Evolutionary conservation across 2,329 filamentous ascomycete genomes (phyloP).

Genomic region (Sporothrix schenckii): DNA sequence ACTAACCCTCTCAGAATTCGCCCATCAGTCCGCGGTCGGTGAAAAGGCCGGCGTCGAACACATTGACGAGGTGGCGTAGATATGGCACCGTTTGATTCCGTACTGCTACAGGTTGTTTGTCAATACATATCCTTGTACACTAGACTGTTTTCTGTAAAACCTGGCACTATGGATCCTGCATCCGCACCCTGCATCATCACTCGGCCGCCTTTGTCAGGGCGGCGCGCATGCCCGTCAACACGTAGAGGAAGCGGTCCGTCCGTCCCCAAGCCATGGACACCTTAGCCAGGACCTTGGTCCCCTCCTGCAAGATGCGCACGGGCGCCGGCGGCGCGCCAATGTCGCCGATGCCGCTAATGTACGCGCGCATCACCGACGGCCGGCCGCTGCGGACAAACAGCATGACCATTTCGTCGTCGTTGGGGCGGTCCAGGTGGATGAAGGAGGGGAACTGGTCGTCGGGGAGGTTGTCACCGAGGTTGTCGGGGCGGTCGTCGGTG

Average conservation of each 20-base stretch:
- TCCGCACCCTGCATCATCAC: neutral
- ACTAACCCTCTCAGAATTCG: conserved; percentile 10
- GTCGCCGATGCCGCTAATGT: conserved; percentile 19
- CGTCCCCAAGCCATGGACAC: conserved; percentile 17
- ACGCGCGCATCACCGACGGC: conserved; percentile 6
- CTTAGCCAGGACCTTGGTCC: neutral
- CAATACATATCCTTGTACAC: neutral
- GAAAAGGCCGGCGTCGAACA: conserved; percentile 16
- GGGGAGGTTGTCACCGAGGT: too few relatives aligned
- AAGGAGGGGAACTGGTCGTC: conserved; percentile 4
- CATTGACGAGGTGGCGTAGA: conserved; percentile 7
- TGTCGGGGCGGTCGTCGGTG: too few relatives aligned
- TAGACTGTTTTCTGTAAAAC: neutral
- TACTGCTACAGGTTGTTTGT: neutral
- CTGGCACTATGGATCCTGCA: neutral
- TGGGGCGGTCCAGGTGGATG: conserved; percentile 12
- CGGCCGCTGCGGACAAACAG: conserved; percentile 15
- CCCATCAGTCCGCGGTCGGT: neutral
- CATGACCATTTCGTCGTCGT: conserved; percentile 18
- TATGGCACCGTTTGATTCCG: neutral
- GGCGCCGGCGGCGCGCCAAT: conserved; percentile 9
- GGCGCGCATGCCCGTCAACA: neutral
- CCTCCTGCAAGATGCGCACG: neutral
- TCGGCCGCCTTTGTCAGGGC: neutral
- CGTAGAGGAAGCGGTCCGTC: neutral